phyloP scores from a whole-genome alignment of 805 yeast species.

The Saccharomyces mikatae region DNA sequence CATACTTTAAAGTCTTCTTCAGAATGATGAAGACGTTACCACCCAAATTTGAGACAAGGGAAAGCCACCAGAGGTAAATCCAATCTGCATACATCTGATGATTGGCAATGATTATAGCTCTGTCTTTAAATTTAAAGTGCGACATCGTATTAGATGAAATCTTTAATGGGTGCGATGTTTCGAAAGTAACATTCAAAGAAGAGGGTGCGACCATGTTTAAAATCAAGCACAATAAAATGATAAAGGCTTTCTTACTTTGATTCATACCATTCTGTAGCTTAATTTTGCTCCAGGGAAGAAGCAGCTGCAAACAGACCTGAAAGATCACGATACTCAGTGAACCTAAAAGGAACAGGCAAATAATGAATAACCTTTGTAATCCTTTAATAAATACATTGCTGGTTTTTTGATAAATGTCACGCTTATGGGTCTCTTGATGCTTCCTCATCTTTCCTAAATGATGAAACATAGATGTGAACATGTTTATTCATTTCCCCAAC shows the following conservation, averaged over 20 bases:
- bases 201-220: slow-evolving; percentile 45
- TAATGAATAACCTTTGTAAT: not conserved
- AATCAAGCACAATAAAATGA: slow-evolving; percentile 43
- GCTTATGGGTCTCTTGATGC: not conserved
- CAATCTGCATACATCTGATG: slow-evolving; percentile 93
- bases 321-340: not conserved
- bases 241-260: slow-evolving; percentile 49
- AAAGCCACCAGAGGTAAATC: slow-evolving; percentile 80
- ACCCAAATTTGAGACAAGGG: slow-evolving; percentile 57
- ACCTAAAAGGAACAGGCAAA: not conserved
- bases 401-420: not conserved
- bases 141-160: slow-evolving; percentile 20
- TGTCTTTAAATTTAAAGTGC: slow-evolving; percentile 33
- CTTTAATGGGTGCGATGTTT: slow-evolving; percentile 39
- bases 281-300: slow-evolving; percentile 19
- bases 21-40: slow-evolving; percentile 66
- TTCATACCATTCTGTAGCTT: slow-evolving; percentile 37
- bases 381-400: not conserved
- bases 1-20: slow-evolving; percentile 58
- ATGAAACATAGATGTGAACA: not conserved
- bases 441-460: not conserved
- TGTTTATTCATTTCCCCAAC: not conserved
- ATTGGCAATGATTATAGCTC: slow-evolving; percentile 65
- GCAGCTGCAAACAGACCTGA: not conserved
- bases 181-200: slow-evolving; percentile 8